Evolutionary conservation across 2,329 filamentous ascomycete species (phyloP).

Genomic region (Pyrenochaeta sp.): DNA sequence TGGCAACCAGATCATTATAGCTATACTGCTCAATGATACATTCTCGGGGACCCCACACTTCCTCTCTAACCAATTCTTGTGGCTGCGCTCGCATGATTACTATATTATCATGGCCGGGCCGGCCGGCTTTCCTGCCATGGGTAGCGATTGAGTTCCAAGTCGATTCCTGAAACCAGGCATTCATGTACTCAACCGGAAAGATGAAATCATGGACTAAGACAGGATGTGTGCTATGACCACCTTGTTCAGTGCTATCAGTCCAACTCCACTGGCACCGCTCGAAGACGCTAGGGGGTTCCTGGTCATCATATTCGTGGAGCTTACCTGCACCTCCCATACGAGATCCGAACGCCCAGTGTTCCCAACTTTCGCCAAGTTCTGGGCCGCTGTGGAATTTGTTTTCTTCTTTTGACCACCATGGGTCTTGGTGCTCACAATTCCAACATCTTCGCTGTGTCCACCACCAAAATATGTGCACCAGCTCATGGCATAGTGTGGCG

Average conservation of each 20-base stretch:
- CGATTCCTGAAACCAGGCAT: background rate
- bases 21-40: background rate
- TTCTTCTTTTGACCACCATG: background rate
- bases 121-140: background rate
- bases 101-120: background rate
- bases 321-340: background rate
- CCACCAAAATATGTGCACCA: slow-evolving; percentile 2
- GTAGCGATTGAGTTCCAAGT: background rate
- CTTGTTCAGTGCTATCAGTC: background rate
- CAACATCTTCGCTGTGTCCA: background rate
- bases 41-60: background rate
- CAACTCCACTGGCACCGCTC: background rate
- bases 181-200: slow-evolving; percentile 1
- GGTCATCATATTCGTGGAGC: background rate
- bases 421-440: background rate
- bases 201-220: background rate
- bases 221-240: background rate
- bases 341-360: background rate
- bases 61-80: background rate
- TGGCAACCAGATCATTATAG: background rate
- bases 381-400: background rate
- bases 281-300: background rate
- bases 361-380: background rate
- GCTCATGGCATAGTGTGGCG: slow-evolving; percentile 1
- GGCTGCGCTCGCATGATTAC: background rate